These are phyloP conservation scores for Lachnellula occidentalis DNA, from an alignment of 2,329 filamentous ascomycete species.

Conservation along the genomic window DNA sequence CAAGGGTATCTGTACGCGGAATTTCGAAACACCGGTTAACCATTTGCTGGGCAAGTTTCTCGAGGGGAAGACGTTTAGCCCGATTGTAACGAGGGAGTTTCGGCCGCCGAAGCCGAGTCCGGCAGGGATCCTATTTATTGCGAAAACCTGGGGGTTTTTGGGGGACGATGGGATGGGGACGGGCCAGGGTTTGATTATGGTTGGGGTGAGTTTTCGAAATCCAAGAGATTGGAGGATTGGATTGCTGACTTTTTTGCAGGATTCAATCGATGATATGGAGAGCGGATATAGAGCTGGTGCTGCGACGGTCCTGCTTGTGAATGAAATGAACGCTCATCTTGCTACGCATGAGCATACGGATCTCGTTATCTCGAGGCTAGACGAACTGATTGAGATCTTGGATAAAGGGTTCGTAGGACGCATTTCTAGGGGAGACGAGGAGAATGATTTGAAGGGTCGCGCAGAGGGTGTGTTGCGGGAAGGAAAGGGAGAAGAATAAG, in stretches of 20 bases:
- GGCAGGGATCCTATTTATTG: constrained; percentile 82
- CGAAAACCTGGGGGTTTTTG: constrained; percentile 65
- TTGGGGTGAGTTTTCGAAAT: constrained; percentile 53
- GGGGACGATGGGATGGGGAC: constrained; percentile 28
- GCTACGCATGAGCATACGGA: constrained; percentile 71
- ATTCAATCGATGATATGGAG: constrained; percentile 89
- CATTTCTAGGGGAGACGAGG: constrained; percentile 19
- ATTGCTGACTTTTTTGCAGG: constrained; percentile 34
- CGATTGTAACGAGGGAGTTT: constrained; percentile 81
- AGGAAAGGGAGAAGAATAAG: constrained; percentile 17
- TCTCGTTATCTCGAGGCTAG: constrained; percentile 62
- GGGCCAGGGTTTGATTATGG: constrained; percentile 28
- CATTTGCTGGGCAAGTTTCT: constrained; percentile 75
- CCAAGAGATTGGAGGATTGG: constrained; percentile 40
- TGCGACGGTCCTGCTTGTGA: constrained; percentile 81
- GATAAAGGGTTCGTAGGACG: constrained; percentile 66
- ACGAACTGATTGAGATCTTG: constrained; percentile 70
- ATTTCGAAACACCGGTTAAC: constrained; percentile 76
- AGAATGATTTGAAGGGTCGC: constrained; percentile 16
- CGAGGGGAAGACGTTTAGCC: constrained; percentile 59
- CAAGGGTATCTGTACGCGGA: constrained; percentile 89
- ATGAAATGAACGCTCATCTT: constrained; percentile 71
- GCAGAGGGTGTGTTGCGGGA: constrained; percentile 16
- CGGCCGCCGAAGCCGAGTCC: constrained; percentile 79
- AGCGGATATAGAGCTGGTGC: constrained; percentile 79